Percentiles rank a stretch among this genome's conserved stretches.
phyloP scores from a whole-genome alignment of 257 asterid species.

The Anisodus tanguticus region DNA sequence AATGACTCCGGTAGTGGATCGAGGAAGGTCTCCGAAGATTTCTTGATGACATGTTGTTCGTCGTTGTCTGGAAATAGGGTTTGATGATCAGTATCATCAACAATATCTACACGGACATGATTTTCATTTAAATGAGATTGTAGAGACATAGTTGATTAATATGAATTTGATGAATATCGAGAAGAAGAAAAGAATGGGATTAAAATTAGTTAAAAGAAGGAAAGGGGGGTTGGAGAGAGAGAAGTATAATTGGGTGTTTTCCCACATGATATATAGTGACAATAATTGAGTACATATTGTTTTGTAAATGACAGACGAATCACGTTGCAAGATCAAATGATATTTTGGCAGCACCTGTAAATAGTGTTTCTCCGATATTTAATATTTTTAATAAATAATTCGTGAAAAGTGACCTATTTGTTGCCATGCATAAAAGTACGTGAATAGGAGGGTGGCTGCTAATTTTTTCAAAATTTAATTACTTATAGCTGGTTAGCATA shows the following conservation, averaged over 20 bases:
- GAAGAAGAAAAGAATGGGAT: neutral
- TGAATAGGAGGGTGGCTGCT: neutral
- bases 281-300: slow-evolving; percentile 23
- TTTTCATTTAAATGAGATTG: neutral
- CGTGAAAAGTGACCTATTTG: neutral
- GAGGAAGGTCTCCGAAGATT: slow-evolving; percentile 35
- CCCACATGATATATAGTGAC: slow-evolving; percentile 44
- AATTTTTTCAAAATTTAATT: neutral
- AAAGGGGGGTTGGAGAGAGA: too few species aligned
- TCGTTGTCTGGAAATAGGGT: neutral
- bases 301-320: slow-evolving; percentile 32
- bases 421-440: neutral
- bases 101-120: neutral
- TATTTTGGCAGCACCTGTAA: slow-evolving; percentile 1
- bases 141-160: neutral
- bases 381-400: neutral
- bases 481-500: neutral
- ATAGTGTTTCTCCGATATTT: neutral
- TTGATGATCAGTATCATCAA: neutral
- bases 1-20: slow-evolving; percentile 73
- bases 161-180: neutral
- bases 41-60: slow-evolving; percentile 24
- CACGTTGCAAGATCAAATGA: slow-evolving; percentile 25
- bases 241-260: slow-evolving; percentile 36
- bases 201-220: neutral